Evolutionary conservation across 805 yeast genomes (phyloP).

Genomic region (Metschnikowia rubicola): DNA sequence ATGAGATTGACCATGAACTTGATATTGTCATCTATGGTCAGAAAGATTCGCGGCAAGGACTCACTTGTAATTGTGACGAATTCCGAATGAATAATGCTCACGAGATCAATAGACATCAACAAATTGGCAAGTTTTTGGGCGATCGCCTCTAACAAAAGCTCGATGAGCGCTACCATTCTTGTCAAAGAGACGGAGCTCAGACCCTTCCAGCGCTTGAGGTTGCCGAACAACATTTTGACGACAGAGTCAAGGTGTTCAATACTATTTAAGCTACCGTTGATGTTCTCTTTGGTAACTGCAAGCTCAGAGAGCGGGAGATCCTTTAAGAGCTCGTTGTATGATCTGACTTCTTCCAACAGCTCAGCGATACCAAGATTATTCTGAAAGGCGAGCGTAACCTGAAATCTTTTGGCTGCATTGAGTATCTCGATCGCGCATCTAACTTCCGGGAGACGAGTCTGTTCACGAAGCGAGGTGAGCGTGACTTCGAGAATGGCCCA

Average conservation of each 20-base stretch:
- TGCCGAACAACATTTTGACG: constrained; percentile 49
- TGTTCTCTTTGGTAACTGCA: constrained; percentile 16
- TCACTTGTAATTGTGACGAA: constrained; percentile 30
- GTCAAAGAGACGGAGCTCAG: constrained; percentile 56
- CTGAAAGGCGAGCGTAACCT: constrained; percentile 67
- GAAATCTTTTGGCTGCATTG: constrained; percentile 71
- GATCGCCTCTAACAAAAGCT: constrained; percentile 59
- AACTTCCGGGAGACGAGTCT: constrained; percentile 53
- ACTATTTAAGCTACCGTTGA: constrained; percentile 12
- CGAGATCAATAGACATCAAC: constrained; percentile 36
- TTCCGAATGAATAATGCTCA: constrained; percentile 39
- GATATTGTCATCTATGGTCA: constrained; percentile 55
- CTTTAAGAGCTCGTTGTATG: constrained; percentile 60
- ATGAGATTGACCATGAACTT: constrained; percentile 64
- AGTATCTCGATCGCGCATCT: constrained; percentile 56
- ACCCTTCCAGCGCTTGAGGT: constrained; percentile 59
- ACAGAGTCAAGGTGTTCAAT: constrained; percentile 45
- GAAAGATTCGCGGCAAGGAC: constrained; percentile 32
- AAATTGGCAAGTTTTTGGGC: constrained; percentile 41
- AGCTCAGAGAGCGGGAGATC: constrained; percentile 70
- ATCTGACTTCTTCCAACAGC: constrained; percentile 46
- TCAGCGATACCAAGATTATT: constrained; percentile 68
- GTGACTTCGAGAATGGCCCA: constrained; percentile 75
- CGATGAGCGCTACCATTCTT: constrained; percentile 63
- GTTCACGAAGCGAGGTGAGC: constrained; percentile 52